Conservation (phyloP, 2,329 filamentous ascomycete genomes). For the Penicillium sp. region DNA sequence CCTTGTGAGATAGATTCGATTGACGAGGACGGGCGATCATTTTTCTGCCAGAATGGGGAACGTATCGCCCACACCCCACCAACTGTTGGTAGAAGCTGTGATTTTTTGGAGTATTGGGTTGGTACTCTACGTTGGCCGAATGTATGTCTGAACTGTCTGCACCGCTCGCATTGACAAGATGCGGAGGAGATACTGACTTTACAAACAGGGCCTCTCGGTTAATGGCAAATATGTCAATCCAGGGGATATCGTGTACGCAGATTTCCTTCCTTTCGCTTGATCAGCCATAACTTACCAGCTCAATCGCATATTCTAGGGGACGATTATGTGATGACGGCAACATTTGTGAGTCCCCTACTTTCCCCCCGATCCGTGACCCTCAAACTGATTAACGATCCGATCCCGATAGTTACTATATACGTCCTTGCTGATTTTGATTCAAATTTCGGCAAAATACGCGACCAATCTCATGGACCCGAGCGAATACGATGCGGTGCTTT, state of each 20-base stretch:
- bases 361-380: background rate
- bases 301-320: conserved; percentile 24
- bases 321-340: conserved; percentile 39
- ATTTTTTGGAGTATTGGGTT: conserved; percentile 32
- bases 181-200: background rate
- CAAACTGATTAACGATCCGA: background rate
- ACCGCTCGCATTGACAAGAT: background rate
- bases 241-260: background rate
- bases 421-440: conserved; percentile 35
- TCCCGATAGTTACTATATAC: conserved; percentile 33
- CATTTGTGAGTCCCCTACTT: conserved; percentile 32
- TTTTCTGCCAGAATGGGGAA: conserved; percentile 25
- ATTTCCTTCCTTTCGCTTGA: background rate
- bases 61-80: conserved; percentile 29
- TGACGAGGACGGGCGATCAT: background rate
- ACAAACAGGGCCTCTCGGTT: background rate
- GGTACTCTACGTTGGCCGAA: conserved; percentile 29
- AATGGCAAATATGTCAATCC: background rate
- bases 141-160: conserved; percentile 19
- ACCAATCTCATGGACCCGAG: conserved; percentile 42
- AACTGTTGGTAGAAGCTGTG: conserved; percentile 29
- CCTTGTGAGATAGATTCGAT: background rate
- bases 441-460: conserved; percentile 36
- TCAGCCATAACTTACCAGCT: background rate
- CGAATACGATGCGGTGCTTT: conserved; percentile 31